These are phyloP conservation scores for Calonectria fujianensis DNA, from an alignment of 2,329 filamentous ascomycete genomes.

Conservation along the genomic window DNA sequence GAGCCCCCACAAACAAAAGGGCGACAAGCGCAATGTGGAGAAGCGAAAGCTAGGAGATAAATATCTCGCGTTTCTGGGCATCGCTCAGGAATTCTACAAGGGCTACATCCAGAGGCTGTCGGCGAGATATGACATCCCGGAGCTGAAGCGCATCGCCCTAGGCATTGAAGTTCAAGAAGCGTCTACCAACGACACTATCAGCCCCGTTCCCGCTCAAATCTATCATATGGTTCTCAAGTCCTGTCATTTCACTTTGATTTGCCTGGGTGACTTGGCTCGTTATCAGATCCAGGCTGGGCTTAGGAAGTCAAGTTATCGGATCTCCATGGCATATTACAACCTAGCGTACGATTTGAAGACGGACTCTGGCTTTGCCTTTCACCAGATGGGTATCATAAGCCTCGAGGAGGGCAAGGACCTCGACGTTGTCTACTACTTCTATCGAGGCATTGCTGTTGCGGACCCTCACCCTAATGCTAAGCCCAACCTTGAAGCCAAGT, in stretches of 20 bases:
- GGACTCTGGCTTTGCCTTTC: slow-evolving; percentile 86
- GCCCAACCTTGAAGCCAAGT: slow-evolving; percentile 86
- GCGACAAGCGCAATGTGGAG: slow-evolving; percentile 66
- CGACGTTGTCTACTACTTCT: slow-evolving; percentile 91
- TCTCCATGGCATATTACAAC: slow-evolving; percentile 88
- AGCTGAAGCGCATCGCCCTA: slow-evolving; percentile 66
- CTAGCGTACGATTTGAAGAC: slow-evolving; percentile 88
- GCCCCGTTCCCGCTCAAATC: slow-evolving; percentile 69
- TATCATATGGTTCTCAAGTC: slow-evolving; percentile 79
- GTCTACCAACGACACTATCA: slow-evolving; percentile 60
- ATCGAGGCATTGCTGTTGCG: slow-evolving; percentile 85
- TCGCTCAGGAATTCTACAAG: slow-evolving; percentile 91
- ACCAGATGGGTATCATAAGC: slow-evolving; percentile 92
- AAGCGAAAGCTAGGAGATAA: slow-evolving; percentile 87
- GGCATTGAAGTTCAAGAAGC: slow-evolving; percentile 63
- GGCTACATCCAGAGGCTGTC: slow-evolving; percentile 88
- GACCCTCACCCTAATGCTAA: slow-evolving; percentile 84
- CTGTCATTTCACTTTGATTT: slow-evolving; percentile 89
- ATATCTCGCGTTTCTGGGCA: slow-evolving; percentile 90
- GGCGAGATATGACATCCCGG: slow-evolving; percentile 72
- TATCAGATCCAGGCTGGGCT: slow-evolving; percentile 86
- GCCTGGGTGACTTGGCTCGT: slow-evolving; percentile 91
- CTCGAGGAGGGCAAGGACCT: slow-evolving; percentile 87
- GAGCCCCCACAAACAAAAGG: slow-evolving; percentile 49
- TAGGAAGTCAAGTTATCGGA: slow-evolving; percentile 85